Percentiles rank a stretch among this genome's conserved stretches.
phyloP scores from a whole-genome alignment of 371 early-diverging fungal species.

The Parasitella parasitica region DNA sequence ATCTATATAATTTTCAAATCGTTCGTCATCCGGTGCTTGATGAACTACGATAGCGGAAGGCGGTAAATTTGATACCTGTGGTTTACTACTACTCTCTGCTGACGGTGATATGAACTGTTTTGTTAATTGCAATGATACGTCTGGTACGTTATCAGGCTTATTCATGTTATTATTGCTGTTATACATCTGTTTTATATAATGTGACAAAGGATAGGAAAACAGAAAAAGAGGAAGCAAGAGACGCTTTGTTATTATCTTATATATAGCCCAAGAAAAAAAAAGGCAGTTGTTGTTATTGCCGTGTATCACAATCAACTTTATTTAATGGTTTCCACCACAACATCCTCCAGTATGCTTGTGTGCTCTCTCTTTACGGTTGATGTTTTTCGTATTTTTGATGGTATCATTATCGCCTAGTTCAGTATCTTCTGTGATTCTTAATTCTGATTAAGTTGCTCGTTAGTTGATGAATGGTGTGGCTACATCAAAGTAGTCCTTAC shows the following conservation, averaged over 20 bases:
- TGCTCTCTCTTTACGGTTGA: constrained; percentile 32
- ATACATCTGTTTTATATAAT: neutral
- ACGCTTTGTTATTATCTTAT: neutral
- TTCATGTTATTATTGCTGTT: neutral
- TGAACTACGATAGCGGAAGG: constrained; percentile 4
- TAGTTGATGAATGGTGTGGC: neutral
- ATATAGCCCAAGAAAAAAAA: neutral
- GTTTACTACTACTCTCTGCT: neutral
- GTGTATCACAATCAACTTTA: constrained; percentile 2
- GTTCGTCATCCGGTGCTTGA: constrained; percentile 7
- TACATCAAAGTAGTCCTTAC: constrained; percentile 14
- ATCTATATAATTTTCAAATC: constrained; percentile 10
- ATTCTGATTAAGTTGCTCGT: constrained; percentile 14
- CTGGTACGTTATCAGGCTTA: constrained; percentile 9
- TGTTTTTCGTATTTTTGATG: constrained; percentile 42
- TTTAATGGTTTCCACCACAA: constrained; percentile 24
- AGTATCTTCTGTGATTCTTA: constrained; percentile 46
- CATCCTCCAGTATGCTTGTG: constrained; percentile 17
- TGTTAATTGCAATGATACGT: constrained; percentile 18
- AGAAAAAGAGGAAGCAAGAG: constrained; percentile 3
- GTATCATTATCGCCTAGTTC: constrained; percentile 50
- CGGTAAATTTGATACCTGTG: neutral
- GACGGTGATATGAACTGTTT: constrained; percentile 13
- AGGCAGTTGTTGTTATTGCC: neutral
- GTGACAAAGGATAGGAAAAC: neutral